phyloP scores from a whole-genome alignment of 495 filamentous ascomycete genomes.

The Cercophora scortea region DNA sequence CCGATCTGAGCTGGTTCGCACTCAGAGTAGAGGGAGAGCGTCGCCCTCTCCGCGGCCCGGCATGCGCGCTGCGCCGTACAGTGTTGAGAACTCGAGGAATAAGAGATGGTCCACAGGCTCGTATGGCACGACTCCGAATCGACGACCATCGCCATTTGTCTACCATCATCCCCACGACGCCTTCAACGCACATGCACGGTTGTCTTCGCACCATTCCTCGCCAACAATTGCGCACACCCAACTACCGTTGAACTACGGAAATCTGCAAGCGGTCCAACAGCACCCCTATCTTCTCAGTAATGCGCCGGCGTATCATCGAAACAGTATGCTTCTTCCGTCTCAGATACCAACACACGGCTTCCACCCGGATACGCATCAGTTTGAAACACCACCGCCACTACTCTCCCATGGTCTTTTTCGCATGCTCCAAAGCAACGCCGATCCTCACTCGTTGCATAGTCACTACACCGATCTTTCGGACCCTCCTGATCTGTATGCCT shows the following conservation, averaged over 20 bases:
- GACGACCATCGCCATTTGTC: conserved; percentile 48
- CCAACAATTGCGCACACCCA: conserved; percentile 46
- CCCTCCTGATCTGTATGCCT: conserved; percentile 66
- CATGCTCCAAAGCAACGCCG: conserved; percentile 61
- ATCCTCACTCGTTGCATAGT: conserved; percentile 50
- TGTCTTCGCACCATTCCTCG: conserved; percentile 45
- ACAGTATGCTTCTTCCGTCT: conserved; percentile 40
- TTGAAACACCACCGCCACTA: conserved; percentile 45
- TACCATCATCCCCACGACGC: conserved; percentile 44
- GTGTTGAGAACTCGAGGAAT: conserved; percentile 49
- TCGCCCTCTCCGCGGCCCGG: conserved; percentile 59
- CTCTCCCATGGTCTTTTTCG: conserved; percentile 58
- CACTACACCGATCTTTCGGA: conserved; percentile 60
- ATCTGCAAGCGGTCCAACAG: conserved; percentile 45
- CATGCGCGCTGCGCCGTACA: conserved; percentile 57
- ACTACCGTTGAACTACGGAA: conserved; percentile 44
- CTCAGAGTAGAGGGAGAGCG: conserved; percentile 52
- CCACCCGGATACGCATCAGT: conserved; percentile 40
- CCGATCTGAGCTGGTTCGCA: conserved; percentile 47
- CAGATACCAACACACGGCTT: conserved; percentile 39
- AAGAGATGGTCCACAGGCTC: conserved; percentile 69
- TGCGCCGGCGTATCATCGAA: conserved; percentile 32
- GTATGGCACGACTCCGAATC: conserved; percentile 43
- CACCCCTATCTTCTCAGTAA: conserved; percentile 45
- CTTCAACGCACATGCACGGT: conserved; percentile 34